Evolutionary conservation across 176 grass and related monocot genomes (phyloP).

Genomic region (Rhynchospora pubera): DNA sequence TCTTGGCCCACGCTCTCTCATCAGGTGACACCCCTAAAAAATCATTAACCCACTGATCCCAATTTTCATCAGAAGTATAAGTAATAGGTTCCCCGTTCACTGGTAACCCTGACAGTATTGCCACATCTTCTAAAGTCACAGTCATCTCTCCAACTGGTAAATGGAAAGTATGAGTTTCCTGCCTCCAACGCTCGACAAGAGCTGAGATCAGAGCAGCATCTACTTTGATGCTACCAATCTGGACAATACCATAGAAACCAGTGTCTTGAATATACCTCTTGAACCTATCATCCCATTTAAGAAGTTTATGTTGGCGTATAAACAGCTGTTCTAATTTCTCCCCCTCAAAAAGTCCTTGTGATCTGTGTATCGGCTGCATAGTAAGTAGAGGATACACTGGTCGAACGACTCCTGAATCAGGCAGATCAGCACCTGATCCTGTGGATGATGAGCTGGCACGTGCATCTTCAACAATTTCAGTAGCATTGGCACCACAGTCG

Average conservation of each 20-base stretch:
- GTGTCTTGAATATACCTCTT: not conserved
- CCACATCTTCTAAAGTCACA: constrained; percentile 20
- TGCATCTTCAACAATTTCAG: constrained; percentile 3
- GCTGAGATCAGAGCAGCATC: constrained; percentile 5
- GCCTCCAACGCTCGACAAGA: constrained; percentile 12
- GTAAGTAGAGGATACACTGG: not conserved
- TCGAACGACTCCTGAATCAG: not conserved
- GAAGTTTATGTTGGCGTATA: constrained; percentile 9
- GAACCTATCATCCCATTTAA: constrained; percentile 10
- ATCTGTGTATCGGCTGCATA: not conserved
- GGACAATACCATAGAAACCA: constrained; percentile 1
- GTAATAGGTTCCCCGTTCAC: constrained; percentile 8
- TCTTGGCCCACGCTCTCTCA: constrained; percentile 14
- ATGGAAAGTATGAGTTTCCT: constrained; percentile 10
- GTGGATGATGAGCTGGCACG: constrained; percentile 1
- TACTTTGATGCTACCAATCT: constrained; percentile 8
- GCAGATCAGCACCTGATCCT: not conserved
- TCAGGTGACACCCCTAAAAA: not conserved
- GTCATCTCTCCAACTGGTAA: constrained; percentile 18
- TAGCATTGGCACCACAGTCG: not conserved
- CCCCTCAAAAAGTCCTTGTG: not conserved
- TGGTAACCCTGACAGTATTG: constrained; percentile 1
- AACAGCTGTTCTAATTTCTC: not conserved
- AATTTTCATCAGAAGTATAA: not conserved
- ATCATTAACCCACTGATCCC: not conserved